A percentile compares a stretch with the other conserved stretches of the same genome.
These are phyloP conservation scores for Skeletonema menzelii DNA, from an alignment of 108 stramenopile genomes.

Conservation along the genomic window DNA sequence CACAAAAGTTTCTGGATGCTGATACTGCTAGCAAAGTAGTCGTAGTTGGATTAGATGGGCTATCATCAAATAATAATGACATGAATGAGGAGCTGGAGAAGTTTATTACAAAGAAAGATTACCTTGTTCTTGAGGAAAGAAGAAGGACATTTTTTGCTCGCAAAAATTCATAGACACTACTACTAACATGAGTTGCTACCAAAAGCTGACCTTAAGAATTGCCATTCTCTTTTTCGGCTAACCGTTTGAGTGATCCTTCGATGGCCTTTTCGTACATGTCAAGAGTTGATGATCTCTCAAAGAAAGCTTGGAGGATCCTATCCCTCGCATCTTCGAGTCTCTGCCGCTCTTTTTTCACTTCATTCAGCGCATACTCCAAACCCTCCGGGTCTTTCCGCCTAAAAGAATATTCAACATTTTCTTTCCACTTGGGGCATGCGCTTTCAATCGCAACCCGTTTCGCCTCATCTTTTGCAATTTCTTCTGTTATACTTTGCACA, in stretches of 20 bases:
- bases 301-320: conserved; percentile 29
- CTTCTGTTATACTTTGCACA: conserved; percentile 17
- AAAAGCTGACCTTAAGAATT: neutral
- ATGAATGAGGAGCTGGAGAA: conserved; percentile 8
- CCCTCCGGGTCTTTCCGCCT: conserved; percentile 19
- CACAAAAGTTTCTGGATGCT: conserved; percentile 61
- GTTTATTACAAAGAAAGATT: conserved; percentile 22
- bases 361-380: conserved; percentile 12
- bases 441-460: conserved; percentile 26
- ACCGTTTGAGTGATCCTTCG: conserved; percentile 12
- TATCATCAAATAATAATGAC: neutral
- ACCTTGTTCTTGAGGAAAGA: conserved; percentile 26
- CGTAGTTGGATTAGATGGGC: conserved; percentile 23
- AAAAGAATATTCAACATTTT: conserved; percentile 28
- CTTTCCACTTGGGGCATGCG: conserved; percentile 29
- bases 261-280: conserved; percentile 35
- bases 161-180: neutral
- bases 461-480: conserved; percentile 2
- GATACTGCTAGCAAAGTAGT: conserved; percentile 55
- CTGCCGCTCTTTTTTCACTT: conserved; percentile 10
- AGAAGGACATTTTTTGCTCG: conserved; percentile 19
- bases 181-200: neutral
- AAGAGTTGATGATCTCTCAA: conserved; percentile 27
- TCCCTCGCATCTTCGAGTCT: conserved; percentile 25
- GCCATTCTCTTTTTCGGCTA: conserved; percentile 3